Base-by-base conservation (phyloP, 106 monocot species). In the Agapanthus africanus region DNA sequence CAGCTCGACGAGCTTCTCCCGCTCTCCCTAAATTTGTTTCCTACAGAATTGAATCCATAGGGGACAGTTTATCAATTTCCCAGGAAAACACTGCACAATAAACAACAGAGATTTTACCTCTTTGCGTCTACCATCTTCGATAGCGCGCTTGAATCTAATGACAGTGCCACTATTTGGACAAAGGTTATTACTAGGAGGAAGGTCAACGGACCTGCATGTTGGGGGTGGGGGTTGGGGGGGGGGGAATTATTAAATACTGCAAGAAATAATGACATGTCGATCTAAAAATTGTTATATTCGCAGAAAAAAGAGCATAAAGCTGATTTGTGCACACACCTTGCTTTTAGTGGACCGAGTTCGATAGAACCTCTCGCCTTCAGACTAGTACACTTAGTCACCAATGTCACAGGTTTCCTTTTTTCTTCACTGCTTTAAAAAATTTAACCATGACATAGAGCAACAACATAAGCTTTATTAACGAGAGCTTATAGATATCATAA, bases 151-250 rank as follows among this genome's bases (percentile, higher is more conserved):
- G 31, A 44, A 23, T 42, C 70, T 54, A 38, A 15, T 15, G 19
- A 34, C 54, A 51, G 38, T 33, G 21, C 59, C 65, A 64, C 52
- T 37, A 70, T 46, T 76, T n/a, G 54, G 33, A 39, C 66, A 46
- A 35, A 65, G 28, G 31, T 67, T 76, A 33, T 51, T 40, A n/a
- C 39, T 40, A 2, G 76, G 42, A 60, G 76, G 69, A 69, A 76
- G 76, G 63, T 76, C 73, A 52, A 70, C 28, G 47, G 72, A 84
- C 76, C 84, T 84, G 71, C 11, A 66, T 15, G 61, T 59, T 26
- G n/a, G n/a, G n/a, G n/a, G n/a, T n/a, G n/a, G n/a, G n/a, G n/a
- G n/a, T n/a, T n/a, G n/a, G n/a, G n/a, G n/a, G n/a, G n/a, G n/a
- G n/a, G n/a, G n/a, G n/a, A n/a, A n/a, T n/a, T n/a, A n/a, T n/a